Evolutionary conservation across 805 yeast genomes (phyloP), one percentile per base, ranked within the genome.

Genomic region (Lachancea thermotolerans): DNA sequence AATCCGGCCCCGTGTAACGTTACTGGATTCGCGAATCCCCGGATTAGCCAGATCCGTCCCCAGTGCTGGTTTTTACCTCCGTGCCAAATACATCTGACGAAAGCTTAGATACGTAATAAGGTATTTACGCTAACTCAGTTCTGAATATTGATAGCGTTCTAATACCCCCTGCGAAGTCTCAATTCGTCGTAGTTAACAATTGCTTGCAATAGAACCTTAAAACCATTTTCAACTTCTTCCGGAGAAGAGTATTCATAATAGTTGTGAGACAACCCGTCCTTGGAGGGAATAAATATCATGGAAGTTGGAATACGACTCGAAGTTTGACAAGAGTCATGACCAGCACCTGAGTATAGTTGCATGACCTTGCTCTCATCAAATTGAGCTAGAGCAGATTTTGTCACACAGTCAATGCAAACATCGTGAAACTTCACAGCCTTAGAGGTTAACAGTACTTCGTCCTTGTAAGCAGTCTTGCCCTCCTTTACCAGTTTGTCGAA

Each of bases 281-380:
- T 74, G 29, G 82, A 74, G 6, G 90, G 89, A 54, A 81, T 78
- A 58, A 82, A 82, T 29, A 82, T 76, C 88, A 82, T 82, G 2
- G 86, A 75, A 0, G 89, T 81, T 35, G 90, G 89, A 34, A 77
- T 73, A 38, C 71, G 68, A 6, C 65, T 53, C 7, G 77, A 70
- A 1, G 83, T 78, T 18, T 75, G 71, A 52, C 86, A 79, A 8
- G 85, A 78, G 57, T 82, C 90, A 52, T 82, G 90, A 10, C 85
- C 87, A 4, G 89, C 87, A 27, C 90, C 88, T 52, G 83, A 76
- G 37, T 73, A 71, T 42, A 81, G 78, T 33, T 67, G 71, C 34
- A 70, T 63, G 10, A 68, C 65, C 32, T 69, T 58, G 1, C 67
- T 71, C 25, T 65, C 62, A 1, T 80, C 79, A 46, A 72, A 75